Conservation (phyloP, 2,329 filamentous ascomycete genomes). For the Aspergillus carbonarius region DNA sequence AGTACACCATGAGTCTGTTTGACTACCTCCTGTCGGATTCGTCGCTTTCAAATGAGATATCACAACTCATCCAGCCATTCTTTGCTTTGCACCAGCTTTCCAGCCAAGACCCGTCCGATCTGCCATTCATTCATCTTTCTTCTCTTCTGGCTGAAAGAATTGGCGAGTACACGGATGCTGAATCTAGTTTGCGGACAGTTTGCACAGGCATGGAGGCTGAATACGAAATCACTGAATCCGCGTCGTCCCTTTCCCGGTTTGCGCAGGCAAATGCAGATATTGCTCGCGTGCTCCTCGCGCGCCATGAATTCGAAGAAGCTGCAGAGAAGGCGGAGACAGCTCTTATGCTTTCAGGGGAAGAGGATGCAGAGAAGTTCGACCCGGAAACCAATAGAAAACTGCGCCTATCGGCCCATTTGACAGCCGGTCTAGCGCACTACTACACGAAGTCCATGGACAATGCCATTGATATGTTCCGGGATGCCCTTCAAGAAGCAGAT, state of each 20-base stretch:
- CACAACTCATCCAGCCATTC: conserved; percentile 74
- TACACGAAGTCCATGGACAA: conserved; percentile 64
- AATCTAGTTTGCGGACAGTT: conserved; percentile 63
- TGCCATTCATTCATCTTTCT: conserved; percentile 73
- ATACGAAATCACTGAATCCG: conserved; percentile 80
- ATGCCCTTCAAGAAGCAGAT: conserved; percentile 73
- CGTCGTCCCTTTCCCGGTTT: conserved; percentile 70
- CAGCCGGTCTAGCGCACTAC: conserved; percentile 79
- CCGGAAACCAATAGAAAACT: conserved; percentile 66
- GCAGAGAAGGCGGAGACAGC: conserved; percentile 78
- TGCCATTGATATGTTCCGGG: conserved; percentile 76
- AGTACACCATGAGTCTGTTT: conserved; percentile 79
- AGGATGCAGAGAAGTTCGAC: conserved; percentile 62
- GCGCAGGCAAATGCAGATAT: conserved; percentile 84
- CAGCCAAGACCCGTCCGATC: conserved; percentile 66
- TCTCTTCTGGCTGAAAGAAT: conserved; percentile 81
- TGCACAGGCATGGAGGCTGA: conserved; percentile 72
- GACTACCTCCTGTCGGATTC: conserved; percentile 69
- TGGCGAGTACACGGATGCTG: conserved; percentile 64
- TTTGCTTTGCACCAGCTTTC: conserved; percentile 84
- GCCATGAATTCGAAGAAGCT: conserved; percentile 64
- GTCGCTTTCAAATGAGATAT: conserved; percentile 53
- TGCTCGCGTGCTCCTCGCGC: conserved; percentile 76
- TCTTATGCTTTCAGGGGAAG: conserved; percentile 73
- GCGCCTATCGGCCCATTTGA: conserved; percentile 80